A percentile compares a stretch with the other conserved stretches of the same genome.
These are phyloP conservation scores for Wickerhamomyces chambardii DNA, from an alignment of 805 yeast species.

Conservation along the genomic window DNA sequence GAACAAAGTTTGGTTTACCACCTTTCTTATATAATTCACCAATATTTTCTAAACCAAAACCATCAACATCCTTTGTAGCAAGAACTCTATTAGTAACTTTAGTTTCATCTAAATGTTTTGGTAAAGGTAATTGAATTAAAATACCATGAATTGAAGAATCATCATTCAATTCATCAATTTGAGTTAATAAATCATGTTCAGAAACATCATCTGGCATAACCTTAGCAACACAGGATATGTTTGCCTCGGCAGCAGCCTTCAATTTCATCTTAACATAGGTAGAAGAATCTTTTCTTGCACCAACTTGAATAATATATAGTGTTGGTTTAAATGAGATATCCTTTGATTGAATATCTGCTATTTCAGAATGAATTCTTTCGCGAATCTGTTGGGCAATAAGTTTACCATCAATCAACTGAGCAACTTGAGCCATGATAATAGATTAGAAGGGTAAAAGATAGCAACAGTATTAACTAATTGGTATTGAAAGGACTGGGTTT, in stretches of 20 bases:
- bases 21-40: slow-evolving; percentile 72
- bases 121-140: slow-evolving; percentile 71
- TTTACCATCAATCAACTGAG: slow-evolving; percentile 45
- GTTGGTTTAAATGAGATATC: slow-evolving; percentile 51
- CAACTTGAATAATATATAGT: slow-evolving; percentile 68
- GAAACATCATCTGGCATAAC: slow-evolving; percentile 48
- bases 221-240: slow-evolving; percentile 51
- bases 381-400: slow-evolving; percentile 46
- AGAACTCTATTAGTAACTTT: slow-evolving; percentile 57
- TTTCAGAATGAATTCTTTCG: slow-evolving; percentile 39
- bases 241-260: slow-evolving; percentile 67
- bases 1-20: slow-evolving; percentile 63
- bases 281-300: slow-evolving; percentile 69
- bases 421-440: too few species aligned
- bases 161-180: slow-evolving; percentile 47
- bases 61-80: slow-evolving; percentile 73
- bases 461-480: too few species aligned
- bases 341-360: slow-evolving; percentile 30
- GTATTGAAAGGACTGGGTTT: too few species aligned
- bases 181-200: slow-evolving; percentile 44
- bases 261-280: slow-evolving; percentile 76
- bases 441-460: too few species aligned
- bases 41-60: slow-evolving; percentile 69
- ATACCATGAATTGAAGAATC: slow-evolving; percentile 61
- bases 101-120: slow-evolving; percentile 60